Base-by-base conservation (phyloP, 306 rosid species). In the Pueraria montana region DNA sequence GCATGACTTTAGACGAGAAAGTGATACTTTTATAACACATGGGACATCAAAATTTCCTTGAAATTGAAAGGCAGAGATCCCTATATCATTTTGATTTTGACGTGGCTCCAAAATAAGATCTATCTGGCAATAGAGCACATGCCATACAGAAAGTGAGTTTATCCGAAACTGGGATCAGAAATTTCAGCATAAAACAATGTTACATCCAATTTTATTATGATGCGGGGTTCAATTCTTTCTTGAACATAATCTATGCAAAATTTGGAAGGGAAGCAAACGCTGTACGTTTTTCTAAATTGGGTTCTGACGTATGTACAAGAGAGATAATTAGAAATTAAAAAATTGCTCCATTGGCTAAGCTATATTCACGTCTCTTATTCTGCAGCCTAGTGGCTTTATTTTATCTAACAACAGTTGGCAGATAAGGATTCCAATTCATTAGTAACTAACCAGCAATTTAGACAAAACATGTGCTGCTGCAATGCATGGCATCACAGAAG, bases 391-490 rank as follows among this genome's bases (percentile, higher is more conserved):
- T 32, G 53, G 38, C 36, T 72, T 63, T 78, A 64, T 78, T 38
- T 50, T 43, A 63, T 78, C 66, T 10, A 30, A 30, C 50, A 77
- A 6, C 14, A 61, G 75, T 49, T 70, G 74, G 50, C 56, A 73
- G 80, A 58, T 79, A 84, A 73, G 78, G 53, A 67, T 61, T 70
- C 55, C 76, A 76, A 80, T 27, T 50, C 66, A 63, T 20, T 65
- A 53, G 24, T 58, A 36, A 49, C 80, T 62, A 81, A 70, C 12
- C 21, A 38, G 7, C 80, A 76, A 40, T 30, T 62, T 45, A 63
- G 72, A 71, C 77, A 76, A 40, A 81, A 30, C 72, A 76, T 61
- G 77, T 70, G 80, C 40, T 42, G 58, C 63, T 85, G 52, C 76
- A 61, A 38, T n/a, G n/a, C n/a, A n/a, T 76, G 75, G 4, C 79